Base-by-base conservation (phyloP, 805 yeast species). In the Lipomyces sp. region DNA sequence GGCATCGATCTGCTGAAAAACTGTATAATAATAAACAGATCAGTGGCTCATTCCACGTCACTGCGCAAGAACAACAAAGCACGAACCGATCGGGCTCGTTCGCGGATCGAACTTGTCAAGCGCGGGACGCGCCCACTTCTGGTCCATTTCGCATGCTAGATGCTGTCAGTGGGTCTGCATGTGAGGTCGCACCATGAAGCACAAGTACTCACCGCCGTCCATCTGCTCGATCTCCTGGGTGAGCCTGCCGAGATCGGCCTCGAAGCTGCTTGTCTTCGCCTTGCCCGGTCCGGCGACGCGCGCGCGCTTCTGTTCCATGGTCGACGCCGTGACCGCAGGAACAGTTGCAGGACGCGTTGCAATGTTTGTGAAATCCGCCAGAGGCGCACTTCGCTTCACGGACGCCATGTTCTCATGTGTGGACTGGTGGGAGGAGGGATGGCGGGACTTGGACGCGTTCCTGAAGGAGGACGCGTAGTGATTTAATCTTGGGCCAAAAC, bases 1-100 rank as follows among this genome's bases (percentile, higher is more conserved):
- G 1, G 95, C 96, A 67, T 93, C 98, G 61, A 93, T 73, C 63
- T 93, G 98, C 68, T 93, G 98, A 66, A 90, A 90, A 0, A 77
- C 74, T 24, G 26, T n/a, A n/a, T n/a, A 8, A 18, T 19, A 18
- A n/a, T 16, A 24, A 2, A 29, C 32, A 21, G 14, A 14, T n/a
- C 28, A n/a, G 29, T 3, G 19, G 32, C 23, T 28, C 19, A 16
- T 31, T 21, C 3, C 23, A 16, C 16, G 14, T 5, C 10, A 3
- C 22, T 13, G 13, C 10, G 24, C n/a, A n/a, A 11, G 6, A 23
- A 13, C 7, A 22, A 13, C 4, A 10, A 21, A 24, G 11, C 29
- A 38, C 61, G 6, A 49, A 43, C 40, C 39, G 14, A 85, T 74
- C 61, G 84, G 89, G 35, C 66, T 64, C 1, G 66, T 65, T 0